These are phyloP conservation scores for Eragrostis tef DNA, from an alignment of 202 grass and related monocot genomes.

Conservation along the genomic window DNA sequence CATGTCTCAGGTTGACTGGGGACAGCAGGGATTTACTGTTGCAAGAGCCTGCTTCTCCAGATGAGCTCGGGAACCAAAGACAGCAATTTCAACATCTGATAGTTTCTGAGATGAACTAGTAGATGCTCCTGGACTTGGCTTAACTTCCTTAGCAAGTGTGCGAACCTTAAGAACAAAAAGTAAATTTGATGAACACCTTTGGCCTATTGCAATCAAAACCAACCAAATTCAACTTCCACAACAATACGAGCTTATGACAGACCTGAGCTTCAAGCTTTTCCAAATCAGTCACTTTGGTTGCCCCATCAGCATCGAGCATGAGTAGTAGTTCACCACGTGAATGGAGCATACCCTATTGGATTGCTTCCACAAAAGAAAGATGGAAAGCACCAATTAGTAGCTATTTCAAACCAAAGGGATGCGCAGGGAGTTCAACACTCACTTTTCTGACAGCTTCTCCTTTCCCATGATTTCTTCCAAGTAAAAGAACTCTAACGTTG, in stretches of 20 bases:
- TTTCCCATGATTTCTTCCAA: constrained; percentile 95
- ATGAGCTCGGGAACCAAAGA: constrained; percentile 92
- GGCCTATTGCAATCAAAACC: constrained; percentile 12
- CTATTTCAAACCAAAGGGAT: constrained; percentile 16
- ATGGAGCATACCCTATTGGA: constrained; percentile 93
- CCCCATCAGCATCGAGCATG: constrained; percentile 99
- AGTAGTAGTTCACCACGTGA: constrained; percentile 80
- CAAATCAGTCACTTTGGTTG: constrained; percentile 89
- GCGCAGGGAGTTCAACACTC: constrained; percentile 42
- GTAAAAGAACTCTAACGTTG: constrained; percentile 89
- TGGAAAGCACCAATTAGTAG: constrained; percentile 49
- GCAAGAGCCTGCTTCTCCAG: constrained; percentile 96
- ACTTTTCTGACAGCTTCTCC: constrained; percentile 99
- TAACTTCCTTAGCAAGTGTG: constrained; percentile 58
- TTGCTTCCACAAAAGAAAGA: constrained; percentile 58
- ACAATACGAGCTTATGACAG: constrained; percentile 31
- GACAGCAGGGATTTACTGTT: constrained; percentile 55
- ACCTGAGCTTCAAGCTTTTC: constrained; percentile 96
- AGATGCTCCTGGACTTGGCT: constrained; percentile 25
- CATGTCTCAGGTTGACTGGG: background rate
- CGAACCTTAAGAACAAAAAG: constrained; percentile 52
- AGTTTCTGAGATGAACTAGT: constrained; percentile 53
- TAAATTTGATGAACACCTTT: background rate
- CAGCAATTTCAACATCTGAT: constrained; percentile 73
- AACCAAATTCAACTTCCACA: constrained; percentile 17